Base-by-base conservation (phyloP, 192 early-diverging fungal species). In the Endogone sp. region DNA sequence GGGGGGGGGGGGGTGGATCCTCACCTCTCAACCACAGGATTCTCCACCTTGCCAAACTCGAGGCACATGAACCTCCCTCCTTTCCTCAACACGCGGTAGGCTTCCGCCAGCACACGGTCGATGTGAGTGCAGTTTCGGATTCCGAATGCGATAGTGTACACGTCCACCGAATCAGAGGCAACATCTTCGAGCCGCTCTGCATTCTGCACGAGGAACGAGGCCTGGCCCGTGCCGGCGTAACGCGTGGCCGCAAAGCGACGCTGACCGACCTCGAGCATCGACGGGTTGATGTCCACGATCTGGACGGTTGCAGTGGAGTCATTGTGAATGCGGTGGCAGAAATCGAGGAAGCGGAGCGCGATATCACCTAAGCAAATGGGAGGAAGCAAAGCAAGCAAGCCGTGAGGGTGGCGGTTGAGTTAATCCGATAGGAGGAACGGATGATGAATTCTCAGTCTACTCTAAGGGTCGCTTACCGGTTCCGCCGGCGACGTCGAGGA, bases 81-180 rank as follows among this genome's bases (percentile, higher is more conserved):
- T 2, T 92, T 93, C 81, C 95, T 96, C 44, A 99, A 82, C 9
- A 98, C 95, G 55, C 97, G 87, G 79, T 92, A 91, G 1, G 97
- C 97, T 78, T 99, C 93, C 61, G 74, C 75, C 29, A 99, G 79
- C 2, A 95, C 97, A 11, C 78, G 82, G 67, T 97, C 94, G 24
- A 95, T 83, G 66, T 96, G 91, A 2, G 97, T 98, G 79, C 93
- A 95, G 79, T 99, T 99, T 69, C 96, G 88, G 70, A 99, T 99
- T 23, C 97, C 97, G 81, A 98, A 98, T 25, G 97, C 95, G 65
- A 99, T 99, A 2, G 96, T 94, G 74, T 97, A 99, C 2, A 89
- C 90, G 74, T 99, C 97, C 59, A 94, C 86, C 13, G 90, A 89
- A 29, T 88, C 84, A 72, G 90, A 86, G 4, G 88, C 81, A 55